Evolutionary conservation across 1,284 basidiomycete genomes (phyloP).

Genomic region (Ganoderma lingzhi): DNA sequence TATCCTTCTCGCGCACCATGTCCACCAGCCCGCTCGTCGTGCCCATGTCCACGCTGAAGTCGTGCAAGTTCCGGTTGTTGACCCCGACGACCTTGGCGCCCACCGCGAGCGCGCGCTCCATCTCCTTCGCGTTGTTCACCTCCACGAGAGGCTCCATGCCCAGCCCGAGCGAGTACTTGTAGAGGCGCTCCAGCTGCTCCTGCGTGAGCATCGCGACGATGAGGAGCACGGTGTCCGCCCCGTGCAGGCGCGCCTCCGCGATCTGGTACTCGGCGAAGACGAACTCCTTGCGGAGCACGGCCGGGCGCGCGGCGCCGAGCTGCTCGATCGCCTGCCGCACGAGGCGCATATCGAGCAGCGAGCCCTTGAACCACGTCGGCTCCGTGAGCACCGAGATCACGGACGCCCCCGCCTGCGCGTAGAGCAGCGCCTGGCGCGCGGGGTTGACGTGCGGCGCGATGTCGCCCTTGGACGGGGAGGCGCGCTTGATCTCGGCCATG

Average conservation of each 20-base stretch:
- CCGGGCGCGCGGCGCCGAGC: conserved; percentile 84
- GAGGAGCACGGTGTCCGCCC: conserved; percentile 94
- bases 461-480: conserved; percentile 91
- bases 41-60: conserved; percentile 96
- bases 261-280: conserved; percentile 96
- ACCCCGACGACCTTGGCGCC: conserved; percentile 95
- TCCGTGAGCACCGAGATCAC: conserved; percentile 97
- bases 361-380: conserved; percentile 97
- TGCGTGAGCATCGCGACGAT: conserved; percentile 95
- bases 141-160: conserved; percentile 99
- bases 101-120: conserved; percentile 84
- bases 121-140: conserved; percentile 94
- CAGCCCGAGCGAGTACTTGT: conserved; percentile 79
- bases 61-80: conserved; percentile 97
- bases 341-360: conserved; percentile 90
- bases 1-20: conserved; percentile 78
- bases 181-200: conserved; percentile 75
- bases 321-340: conserved; percentile 86
- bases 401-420: conserved; percentile 91
- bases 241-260: conserved; percentile 89
- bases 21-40: conserved; percentile 91
- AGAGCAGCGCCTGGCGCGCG: conserved; percentile 86
- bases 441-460: conserved; percentile 82
- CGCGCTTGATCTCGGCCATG: conserved; percentile 97
- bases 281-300: conserved; percentile 98